phyloP scores from a whole-genome alignment of 257 asterid species.

The Jaltomata sinuosa region DNA sequence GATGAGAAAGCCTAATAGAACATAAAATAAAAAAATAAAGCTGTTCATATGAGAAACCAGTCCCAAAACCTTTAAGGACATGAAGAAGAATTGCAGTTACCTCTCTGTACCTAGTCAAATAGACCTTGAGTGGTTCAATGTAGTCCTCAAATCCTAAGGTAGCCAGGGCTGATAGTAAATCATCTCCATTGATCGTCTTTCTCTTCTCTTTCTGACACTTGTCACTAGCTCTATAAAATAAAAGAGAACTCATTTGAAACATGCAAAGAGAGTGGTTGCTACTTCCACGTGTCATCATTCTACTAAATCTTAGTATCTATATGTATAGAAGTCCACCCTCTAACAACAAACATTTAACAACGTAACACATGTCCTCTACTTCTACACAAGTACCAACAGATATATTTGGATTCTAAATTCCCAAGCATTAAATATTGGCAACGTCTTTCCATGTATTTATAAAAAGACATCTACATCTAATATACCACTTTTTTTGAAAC shows the following conservation, averaged over 20 bases:
- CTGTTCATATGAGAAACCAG: background rate
- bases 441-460: background rate
- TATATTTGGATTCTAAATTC: background rate
- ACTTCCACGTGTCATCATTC: background rate
- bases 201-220: conserved; percentile 60
- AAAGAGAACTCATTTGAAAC: background rate
- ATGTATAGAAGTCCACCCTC: background rate
- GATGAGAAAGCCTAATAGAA: background rate
- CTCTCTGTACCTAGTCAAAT: conserved; percentile 59
- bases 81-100: conserved; percentile 11
- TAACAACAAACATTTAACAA: background rate
- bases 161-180: conserved; percentile 54
- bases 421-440: background rate
- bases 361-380: background rate
- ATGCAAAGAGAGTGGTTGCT: background rate
- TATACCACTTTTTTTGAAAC: background rate
- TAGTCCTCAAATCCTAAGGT: conserved; percentile 57
- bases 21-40: background rate
- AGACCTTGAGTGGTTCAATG: conserved; percentile 41
- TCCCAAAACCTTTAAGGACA: background rate
- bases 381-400: background rate
- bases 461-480: background rate
- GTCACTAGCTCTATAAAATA: conserved; percentile 43
- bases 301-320: background rate
- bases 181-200: conserved; percentile 63